Base-by-base conservation (phyloP, 2,329 filamentous ascomycete genomes). In the Sphaerostilbella broomeana region DNA sequence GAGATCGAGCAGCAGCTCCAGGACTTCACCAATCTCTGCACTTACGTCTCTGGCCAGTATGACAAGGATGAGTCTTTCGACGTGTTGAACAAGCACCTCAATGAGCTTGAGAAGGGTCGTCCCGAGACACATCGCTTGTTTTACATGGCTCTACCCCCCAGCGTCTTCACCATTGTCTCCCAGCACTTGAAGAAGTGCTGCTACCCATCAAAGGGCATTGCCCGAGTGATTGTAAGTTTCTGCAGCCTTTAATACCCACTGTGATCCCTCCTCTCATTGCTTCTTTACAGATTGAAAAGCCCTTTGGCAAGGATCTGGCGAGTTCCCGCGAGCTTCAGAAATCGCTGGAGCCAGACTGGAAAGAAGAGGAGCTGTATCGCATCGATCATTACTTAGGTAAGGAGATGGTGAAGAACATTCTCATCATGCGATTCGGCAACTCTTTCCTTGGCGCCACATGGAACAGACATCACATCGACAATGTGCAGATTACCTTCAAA, bases 391-490 rank as follows among this genome's bases (percentile, higher is more conserved):
- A 98, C 67, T 79, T 98, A 33, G 94, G 94, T 57, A 98, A 98
- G 76, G 92, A 98, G 70, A 98, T 98, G 92, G 92, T 98, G 57
- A 98, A 98, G 81, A 98, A 98, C 70, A 94, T 98, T 53, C 76
- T 98, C 51, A 95, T 98, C 54, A 78, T 98, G 51, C 80, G 94
- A 61, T 98, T 98, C 61, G 94, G 92, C 55, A 98, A 98, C 72
- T 89, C 94, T 52, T 98, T 98, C 76, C 86, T 98, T 55, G 89
- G 89, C 51, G 90, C 92, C 29, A 98, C 90, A 44, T 98, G 92
- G 92, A 98, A 97, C 74, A 81, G 92, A 53, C 89, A 95, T 65
- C 90, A 97, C 74, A 98, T 98, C 69, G 92, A 97, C 70, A 98
- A 95, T 57, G 84, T 98, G 35, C 92, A 97, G 72, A 97, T 98